Conservation (phyloP, 2,329 filamentous ascomycete species). For the Ceratocystis lukuohia region DNA sequence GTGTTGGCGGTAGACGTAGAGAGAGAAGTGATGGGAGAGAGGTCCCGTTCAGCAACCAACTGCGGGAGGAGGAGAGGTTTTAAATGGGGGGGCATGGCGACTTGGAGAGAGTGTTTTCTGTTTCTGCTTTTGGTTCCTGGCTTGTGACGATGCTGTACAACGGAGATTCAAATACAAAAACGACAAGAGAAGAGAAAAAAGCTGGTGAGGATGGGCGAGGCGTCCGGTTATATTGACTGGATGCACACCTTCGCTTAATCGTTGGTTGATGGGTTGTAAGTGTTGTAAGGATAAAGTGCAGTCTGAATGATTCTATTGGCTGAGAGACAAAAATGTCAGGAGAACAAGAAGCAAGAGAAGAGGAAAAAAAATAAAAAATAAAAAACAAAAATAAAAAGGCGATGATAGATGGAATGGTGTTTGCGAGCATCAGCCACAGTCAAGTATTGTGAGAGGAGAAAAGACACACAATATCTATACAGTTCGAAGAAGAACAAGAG, state of each 20-base stretch:
- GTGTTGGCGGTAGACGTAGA: neutral
- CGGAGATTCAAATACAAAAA: neutral
- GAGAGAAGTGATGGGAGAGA: neutral
- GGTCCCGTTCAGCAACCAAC: constrained; percentile 37
- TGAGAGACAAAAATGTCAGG: neutral
- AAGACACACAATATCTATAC: neutral
- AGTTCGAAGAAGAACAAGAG: neutral
- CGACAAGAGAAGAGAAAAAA: neutral
- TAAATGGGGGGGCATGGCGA: constrained; percentile 35
- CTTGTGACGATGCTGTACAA: constrained; percentile 7
- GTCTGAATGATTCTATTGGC: constrained; percentile 7
- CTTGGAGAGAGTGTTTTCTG: neutral
- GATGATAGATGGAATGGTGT: neutral
- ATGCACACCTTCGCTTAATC: constrained; percentile 1
- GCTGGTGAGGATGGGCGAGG: constrained; percentile 7
- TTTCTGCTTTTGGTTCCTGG: constrained; percentile 1
- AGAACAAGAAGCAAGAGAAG: neutral
- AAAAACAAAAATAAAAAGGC: neutral
- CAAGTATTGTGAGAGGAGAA: neutral
- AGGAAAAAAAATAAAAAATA: neutral
- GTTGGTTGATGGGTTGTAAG: neutral
- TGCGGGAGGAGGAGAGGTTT: constrained; percentile 42
- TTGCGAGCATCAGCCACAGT: neutral
- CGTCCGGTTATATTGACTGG: constrained; percentile 13
- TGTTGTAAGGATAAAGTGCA: neutral